Evolutionary conservation across 1,284 basidiomycete genomes (phyloP).

Genomic region (Caloboletus inedulis): DNA sequence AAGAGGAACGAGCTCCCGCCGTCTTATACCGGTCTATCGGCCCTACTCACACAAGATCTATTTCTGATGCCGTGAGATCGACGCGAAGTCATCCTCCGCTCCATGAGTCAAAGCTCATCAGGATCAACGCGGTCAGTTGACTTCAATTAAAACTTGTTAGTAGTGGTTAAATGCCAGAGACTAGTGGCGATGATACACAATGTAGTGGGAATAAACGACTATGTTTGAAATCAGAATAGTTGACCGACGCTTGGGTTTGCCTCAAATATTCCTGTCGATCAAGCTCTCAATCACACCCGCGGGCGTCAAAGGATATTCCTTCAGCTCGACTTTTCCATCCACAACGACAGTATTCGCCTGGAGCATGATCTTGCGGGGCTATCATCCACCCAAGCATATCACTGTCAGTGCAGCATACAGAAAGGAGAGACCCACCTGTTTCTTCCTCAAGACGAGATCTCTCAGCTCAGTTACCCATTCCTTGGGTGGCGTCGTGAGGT

Average conservation of each 20-base stretch:
- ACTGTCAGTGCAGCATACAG: neutral
- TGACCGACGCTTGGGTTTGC: neutral
- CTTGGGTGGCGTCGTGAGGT: constrained; percentile 66
- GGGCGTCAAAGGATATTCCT: constrained; percentile 70
- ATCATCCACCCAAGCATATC: constrained; percentile 3
- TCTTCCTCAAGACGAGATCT: constrained; percentile 74
- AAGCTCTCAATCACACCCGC: constrained; percentile 77
- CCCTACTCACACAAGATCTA: neutral
- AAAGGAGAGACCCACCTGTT: constrained; percentile 50
- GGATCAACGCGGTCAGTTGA: neutral
- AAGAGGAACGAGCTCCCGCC: too few relatives aligned
- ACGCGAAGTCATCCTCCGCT: neutral
- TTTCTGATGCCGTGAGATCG: constrained; percentile 11
- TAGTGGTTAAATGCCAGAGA: neutral
- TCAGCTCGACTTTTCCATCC: constrained; percentile 63
- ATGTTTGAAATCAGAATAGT: too few relatives aligned
- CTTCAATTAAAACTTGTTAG: neutral
- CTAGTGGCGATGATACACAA: neutral
- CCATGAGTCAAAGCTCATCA: neutral
- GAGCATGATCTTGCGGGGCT: constrained; percentile 81
- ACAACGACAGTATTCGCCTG: constrained; percentile 74
- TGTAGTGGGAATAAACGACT: neutral
- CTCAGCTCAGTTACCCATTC: constrained; percentile 76
- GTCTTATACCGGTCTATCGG: neutral
- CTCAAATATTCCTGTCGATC: constrained; percentile 64